Percentiles rank a stretch among this genome's conserved stretches.
Conservation (phyloP, 2,329 filamentous ascomycete genomes). For the Epichloe gansuensis region DNA sequence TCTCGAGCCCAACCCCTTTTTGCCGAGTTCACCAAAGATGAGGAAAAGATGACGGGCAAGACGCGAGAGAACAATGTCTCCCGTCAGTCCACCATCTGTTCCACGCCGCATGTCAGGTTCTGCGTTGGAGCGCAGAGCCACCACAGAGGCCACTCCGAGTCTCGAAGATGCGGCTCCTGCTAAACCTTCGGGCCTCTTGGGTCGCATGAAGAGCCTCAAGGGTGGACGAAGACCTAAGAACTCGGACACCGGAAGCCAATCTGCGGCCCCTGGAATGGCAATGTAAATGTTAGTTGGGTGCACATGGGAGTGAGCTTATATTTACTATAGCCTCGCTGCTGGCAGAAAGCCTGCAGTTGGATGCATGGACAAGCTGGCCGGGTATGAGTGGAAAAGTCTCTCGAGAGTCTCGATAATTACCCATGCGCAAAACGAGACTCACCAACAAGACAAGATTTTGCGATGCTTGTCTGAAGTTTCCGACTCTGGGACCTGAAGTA, state of each 20-base stretch:
- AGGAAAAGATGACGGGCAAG: conserved; percentile 38
- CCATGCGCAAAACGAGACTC: neutral
- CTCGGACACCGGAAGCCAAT: conserved; percentile 13
- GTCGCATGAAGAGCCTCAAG: conserved; percentile 73
- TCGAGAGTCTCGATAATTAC: neutral
- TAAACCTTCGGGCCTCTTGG: conserved; percentile 53
- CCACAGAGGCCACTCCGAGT: conserved; percentile 38
- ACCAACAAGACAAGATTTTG: neutral
- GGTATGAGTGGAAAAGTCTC: neutral
- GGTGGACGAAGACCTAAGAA: conserved; percentile 40
- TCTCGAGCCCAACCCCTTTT: conserved; percentile 63
- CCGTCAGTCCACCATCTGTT: conserved; percentile 46
- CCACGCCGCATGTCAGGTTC: conserved; percentile 25
- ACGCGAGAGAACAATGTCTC: conserved; percentile 27
- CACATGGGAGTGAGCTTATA: conserved; percentile 3
- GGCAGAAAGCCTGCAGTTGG: neutral
- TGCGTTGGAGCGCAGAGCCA: conserved; percentile 51
- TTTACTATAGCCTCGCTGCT: neutral
- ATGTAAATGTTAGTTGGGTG: conserved; percentile 21
- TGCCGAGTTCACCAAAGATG: conserved; percentile 55
- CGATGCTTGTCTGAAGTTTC: neutral
- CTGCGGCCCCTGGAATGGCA: conserved; percentile 24
- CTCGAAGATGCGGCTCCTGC: conserved; percentile 29
- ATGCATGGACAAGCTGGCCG: neutral
- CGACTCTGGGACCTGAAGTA: neutral